Evolutionary conservation across 1,284 basidiomycete genomes (phyloP), one percentile per base, ranked within the genome.

Genomic region (Puccinia novopanici): DNA sequence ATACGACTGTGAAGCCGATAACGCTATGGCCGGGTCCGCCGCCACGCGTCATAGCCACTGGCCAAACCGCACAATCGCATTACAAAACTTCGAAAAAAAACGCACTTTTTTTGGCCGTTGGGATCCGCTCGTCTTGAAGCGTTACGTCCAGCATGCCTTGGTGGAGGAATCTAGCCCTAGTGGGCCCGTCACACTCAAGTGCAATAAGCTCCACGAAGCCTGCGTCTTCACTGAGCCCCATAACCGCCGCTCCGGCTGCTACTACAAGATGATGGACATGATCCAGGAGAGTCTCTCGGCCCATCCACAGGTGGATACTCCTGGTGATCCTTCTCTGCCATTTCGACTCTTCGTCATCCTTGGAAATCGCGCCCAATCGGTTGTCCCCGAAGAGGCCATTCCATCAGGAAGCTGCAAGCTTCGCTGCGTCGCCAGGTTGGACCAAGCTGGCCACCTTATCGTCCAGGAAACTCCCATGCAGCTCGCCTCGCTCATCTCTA

Each of bases 21-120:
- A 48, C 37, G 54, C 52, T 40, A 77, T 50, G 59, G 76, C 42
- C 27, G 80, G 85, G 87, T 54, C 82, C 81, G 82, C 85, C 65
- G 81, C 80, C 83, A 0, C 61, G 84, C 0, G 89, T 88, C 15
- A 91, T 91, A 0, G 84, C 94, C n/a, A 85, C 86, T 57, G 88
- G 93, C 24, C 89, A 91, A 55, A 27, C 15, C 91, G 92, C 57
- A 89, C 90, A 65, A 91, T 90, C 80, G 94, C 92, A 0, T 84
- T 88, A 2, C 83, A 84, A 24, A 85, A 86, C 0, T 89, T 94
- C 83, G 83, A 86, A 48, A 89, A 88, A 17, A 87, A 85, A 81
- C 88, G 90, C 0, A 6, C 0, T 0, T 95, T 93, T 88, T 95
- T 93, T 85, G 83, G 85, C 6, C 86, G 87, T 0, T 95, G 93